Percentiles rank a stretch among this genome's conserved stretches.
These are phyloP conservation scores for Aureobasidium sp. DNA, from an alignment of 2,329 filamentous ascomycete species.

Conservation along the genomic window DNA sequence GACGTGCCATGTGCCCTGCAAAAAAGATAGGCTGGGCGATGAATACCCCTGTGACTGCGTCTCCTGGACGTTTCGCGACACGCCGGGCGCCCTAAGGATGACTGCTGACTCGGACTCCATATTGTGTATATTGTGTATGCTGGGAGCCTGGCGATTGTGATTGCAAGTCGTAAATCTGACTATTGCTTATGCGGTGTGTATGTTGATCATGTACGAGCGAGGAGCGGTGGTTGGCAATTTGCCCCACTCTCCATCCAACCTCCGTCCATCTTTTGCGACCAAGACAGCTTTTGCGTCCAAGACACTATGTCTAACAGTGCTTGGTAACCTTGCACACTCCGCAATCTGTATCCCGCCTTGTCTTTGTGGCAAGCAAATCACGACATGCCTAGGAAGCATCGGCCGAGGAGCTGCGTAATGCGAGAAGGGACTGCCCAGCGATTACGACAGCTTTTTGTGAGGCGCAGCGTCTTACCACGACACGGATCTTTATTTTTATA, in stretches of 20 bases:
- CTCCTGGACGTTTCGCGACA: constrained; percentile 16
- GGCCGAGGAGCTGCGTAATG: constrained; percentile 15
- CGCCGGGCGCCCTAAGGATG: constrained; percentile 39
- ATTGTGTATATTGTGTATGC: background rate
- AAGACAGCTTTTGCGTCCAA: constrained; percentile 9
- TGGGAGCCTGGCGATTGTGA: background rate
- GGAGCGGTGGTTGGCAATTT: constrained; percentile 5
- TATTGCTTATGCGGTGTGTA: background rate
- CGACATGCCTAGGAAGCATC: background rate
- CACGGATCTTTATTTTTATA: constrained; percentile 6
- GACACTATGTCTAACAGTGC: background rate
- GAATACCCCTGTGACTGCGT: constrained; percentile 27
- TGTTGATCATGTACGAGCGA: constrained; percentile 10
- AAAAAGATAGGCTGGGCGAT: constrained; percentile 51
- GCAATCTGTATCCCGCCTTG: background rate
- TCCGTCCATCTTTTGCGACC: constrained; percentile 9
- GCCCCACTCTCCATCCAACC: constrained; percentile 6
- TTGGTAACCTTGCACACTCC: constrained; percentile 8
- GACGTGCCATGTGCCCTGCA: constrained; percentile 64
- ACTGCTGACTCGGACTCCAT: constrained; percentile 9
- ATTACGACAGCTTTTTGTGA: constrained; percentile 11
- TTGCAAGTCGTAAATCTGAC: background rate
- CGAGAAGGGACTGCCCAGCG: constrained; percentile 1
- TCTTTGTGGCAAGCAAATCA: constrained; percentile 4
- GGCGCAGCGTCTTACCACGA: constrained; percentile 9